A percentile compares a stretch with the other conserved stretches of the same genome.
phyloP scores from a whole-genome alignment of 129 eudicot genomes.

The Pulicaria dysenterica region DNA sequence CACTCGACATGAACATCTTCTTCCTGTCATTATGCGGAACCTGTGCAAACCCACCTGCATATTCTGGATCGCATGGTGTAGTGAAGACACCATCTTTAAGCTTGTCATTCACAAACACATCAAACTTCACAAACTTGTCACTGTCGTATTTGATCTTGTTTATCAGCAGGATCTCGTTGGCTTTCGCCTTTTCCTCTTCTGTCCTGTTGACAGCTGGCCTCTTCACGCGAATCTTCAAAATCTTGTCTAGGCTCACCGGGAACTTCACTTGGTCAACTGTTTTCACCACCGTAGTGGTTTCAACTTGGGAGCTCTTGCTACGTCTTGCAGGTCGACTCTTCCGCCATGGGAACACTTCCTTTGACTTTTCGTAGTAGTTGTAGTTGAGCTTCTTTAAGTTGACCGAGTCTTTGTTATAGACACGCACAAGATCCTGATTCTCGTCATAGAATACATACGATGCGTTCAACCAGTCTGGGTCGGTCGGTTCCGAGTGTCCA shows the following conservation, averaged over 20 bases:
- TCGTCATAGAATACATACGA: constrained; percentile 56
- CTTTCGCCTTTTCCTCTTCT: constrained; percentile 39
- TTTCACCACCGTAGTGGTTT: background rate
- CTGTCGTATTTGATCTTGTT: constrained; percentile 38
- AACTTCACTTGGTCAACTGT: constrained; percentile 13
- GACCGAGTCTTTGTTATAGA: constrained; percentile 38
- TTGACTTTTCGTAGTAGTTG: background rate
- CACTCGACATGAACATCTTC: constrained; percentile 16
- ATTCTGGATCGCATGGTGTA: constrained; percentile 43
- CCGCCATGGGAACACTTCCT: constrained; percentile 38
- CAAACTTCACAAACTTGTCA: constrained; percentile 48
- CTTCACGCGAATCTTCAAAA: constrained; percentile 33
- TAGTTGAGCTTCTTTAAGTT: constrained; percentile 28
- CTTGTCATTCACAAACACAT: constrained; percentile 51
- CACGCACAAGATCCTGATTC: constrained; percentile 45
- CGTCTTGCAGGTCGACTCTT: constrained; percentile 28
- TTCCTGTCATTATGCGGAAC: constrained; percentile 29
- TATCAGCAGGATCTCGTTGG: constrained; percentile 44
- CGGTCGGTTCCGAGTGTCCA: constrained; percentile 25
- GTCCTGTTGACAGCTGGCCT: constrained; percentile 42
- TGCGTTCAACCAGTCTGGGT: constrained; percentile 47
- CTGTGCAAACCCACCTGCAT: constrained; percentile 49
- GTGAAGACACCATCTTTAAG: background rate
- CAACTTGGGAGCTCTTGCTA: background rate
- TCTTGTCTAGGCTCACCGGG: constrained; percentile 39